A percentile compares a stretch with the other conserved stretches of the same genome.
phyloP scores from a whole-genome alignment of 148 eudicot species.

The Amaranthus cruentus region DNA sequence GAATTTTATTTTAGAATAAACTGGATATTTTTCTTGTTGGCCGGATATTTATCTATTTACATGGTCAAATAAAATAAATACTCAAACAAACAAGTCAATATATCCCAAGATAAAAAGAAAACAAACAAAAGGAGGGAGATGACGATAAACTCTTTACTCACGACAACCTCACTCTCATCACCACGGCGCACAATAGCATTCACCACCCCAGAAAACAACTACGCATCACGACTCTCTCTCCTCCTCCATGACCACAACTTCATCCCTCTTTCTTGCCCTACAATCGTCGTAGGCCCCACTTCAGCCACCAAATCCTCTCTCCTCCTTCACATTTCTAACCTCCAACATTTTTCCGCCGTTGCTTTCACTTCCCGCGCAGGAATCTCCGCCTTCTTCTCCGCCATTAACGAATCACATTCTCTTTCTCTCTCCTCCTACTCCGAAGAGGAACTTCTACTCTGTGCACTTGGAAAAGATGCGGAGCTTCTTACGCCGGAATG shows the following conservation, averaged over 20 bases:
- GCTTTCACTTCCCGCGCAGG: constrained; percentile 86
- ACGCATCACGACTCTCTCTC: constrained; percentile 55
- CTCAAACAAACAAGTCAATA: too few species aligned
- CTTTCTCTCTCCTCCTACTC: constrained; percentile 27
- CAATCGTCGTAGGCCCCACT: constrained; percentile 56
- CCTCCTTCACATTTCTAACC: constrained; percentile 27
- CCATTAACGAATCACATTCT: constrained; percentile 20
- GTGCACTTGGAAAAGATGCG: constrained; percentile 72
- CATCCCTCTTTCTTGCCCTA: constrained; percentile 70
- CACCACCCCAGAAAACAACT: constrained; percentile 72
- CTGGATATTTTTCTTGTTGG: background rate
- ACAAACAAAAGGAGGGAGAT: background rate
- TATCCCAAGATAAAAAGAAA: background rate
- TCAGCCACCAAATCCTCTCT: constrained; percentile 33
- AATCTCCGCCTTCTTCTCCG: constrained; percentile 57
- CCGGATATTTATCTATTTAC: constrained; percentile 3
- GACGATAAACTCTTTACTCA: background rate
- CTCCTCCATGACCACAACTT: constrained; percentile 48
- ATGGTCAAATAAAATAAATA: too few species aligned
- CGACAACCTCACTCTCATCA: background rate
- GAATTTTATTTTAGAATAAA: constrained; percentile 3
- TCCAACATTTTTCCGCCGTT: constrained; percentile 55
- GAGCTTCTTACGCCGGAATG: constrained; percentile 42
- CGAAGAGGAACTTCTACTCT: constrained; percentile 36
- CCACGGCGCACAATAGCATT: constrained; percentile 48